Percentiles rank a stretch among this genome's conserved stretches.
These are phyloP conservation scores for Solanum appendiculatum DNA, from an alignment of 257 asterid species.

Conservation along the genomic window DNA sequence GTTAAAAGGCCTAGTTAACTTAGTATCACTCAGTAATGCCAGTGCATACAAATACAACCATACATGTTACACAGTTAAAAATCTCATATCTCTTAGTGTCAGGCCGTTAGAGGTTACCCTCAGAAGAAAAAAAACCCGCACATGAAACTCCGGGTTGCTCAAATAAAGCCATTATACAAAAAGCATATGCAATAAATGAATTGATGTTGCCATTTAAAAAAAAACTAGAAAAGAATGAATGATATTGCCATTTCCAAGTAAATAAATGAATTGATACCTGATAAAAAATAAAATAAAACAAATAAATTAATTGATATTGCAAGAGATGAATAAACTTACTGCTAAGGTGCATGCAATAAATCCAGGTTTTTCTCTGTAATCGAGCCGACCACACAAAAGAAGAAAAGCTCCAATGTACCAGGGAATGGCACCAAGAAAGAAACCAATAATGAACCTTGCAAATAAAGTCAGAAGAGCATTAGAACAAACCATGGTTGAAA, in stretches of 20 bases:
- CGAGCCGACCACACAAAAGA: slow-evolving; percentile 66
- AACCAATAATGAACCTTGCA: slow-evolving; percentile 72
- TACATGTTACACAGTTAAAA: background rate
- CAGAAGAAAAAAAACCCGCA: background rate
- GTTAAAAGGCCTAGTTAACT: background rate
- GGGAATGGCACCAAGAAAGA: slow-evolving; percentile 75
- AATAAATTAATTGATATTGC: background rate
- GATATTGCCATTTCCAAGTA: background rate
- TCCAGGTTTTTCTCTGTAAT: slow-evolving; percentile 88
- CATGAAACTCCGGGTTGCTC: background rate
- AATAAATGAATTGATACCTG: background rate
- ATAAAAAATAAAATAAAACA: background rate
- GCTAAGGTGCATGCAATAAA: slow-evolving; percentile 77
- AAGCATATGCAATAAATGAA: background rate
- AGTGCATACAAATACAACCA: background rate
- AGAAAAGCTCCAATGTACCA: slow-evolving; percentile 88
- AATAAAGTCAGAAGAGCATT: background rate
- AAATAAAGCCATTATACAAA: background rate
- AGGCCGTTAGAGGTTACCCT: background rate
- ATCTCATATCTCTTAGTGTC: background rate
- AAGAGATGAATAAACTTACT: slow-evolving; percentile 41
- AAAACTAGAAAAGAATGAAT: background rate
- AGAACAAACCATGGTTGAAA: background rate
- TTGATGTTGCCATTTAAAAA: background rate
- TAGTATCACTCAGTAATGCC: background rate